Percentiles rank a stretch among this genome's conserved stretches.
Evolutionary conservation across 306 rosid species (phyloP).

Genomic region (Elaeagnus macrophylla): DNA sequence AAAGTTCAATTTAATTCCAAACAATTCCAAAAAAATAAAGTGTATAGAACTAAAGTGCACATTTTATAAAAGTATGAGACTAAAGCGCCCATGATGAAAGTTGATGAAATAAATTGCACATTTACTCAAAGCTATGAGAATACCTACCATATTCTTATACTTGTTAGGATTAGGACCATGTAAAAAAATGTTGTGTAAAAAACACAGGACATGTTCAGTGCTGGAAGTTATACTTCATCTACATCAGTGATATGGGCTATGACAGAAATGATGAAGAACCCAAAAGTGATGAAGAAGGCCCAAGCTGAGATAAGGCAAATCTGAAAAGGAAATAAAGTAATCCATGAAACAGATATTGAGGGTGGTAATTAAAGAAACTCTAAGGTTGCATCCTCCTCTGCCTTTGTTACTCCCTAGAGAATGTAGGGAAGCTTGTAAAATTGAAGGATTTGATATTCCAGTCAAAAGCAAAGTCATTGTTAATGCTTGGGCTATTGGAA

Average conservation of each 20-base stretch:
- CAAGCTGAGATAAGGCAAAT: conserved; percentile 8
- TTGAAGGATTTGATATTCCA: background rate
- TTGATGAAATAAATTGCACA: no score
- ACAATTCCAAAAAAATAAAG: background rate
- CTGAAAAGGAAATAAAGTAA: background rate
- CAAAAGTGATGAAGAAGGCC: conserved; percentile 8
- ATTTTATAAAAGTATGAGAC: no score
- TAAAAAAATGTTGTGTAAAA: no score
- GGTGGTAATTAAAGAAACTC: conserved; percentile 8
- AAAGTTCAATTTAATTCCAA: background rate
- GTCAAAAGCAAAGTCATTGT: background rate
- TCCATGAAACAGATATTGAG: background rate
- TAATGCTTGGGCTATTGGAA: conserved; percentile 1
- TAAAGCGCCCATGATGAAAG: no score
- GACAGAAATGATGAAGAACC: conserved; percentile 8
- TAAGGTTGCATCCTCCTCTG: conserved; percentile 6
- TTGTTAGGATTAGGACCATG: no score
- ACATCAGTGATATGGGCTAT: background rate
- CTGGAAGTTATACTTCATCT: background rate
- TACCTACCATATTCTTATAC: no score
- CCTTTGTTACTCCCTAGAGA: background rate
- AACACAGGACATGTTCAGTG: background rate
- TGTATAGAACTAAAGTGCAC: no score
- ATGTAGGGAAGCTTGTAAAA: background rate
- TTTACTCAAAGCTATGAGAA: no score